A percentile compares a stretch with the other conserved stretches of the same genome.
Evolutionary conservation across 805 yeast species (phyloP).

Genomic region (Candida ovalis): DNA sequence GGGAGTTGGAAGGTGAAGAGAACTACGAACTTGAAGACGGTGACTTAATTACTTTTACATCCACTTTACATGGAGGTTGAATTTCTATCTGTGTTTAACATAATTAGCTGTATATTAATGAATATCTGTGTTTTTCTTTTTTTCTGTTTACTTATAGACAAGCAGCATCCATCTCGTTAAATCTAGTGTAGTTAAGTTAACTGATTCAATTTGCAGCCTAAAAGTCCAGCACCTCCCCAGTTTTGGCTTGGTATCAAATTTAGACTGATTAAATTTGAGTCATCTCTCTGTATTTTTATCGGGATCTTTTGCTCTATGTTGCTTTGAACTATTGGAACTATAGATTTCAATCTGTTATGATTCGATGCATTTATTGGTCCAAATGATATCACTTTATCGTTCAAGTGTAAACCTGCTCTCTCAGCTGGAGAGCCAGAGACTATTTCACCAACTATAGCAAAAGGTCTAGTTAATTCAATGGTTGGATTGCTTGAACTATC

Average conservation of each 20-base stretch:
- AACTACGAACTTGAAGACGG: conserved; percentile 71
- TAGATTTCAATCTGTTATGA: conserved; percentile 43
- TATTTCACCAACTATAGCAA: conserved; percentile 52
- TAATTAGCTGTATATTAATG: neutral
- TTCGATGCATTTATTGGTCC: conserved; percentile 50
- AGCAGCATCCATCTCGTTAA: too few species aligned
- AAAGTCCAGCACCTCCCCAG: conserved; percentile 67
- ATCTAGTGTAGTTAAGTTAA: neutral
- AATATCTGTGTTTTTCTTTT: neutral
- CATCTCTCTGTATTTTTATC: conserved; percentile 24
- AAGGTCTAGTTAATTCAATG: conserved; percentile 34
- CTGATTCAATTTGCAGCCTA: conserved; percentile 60
- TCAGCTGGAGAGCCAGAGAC: conserved; percentile 53
- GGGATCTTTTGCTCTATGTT: conserved; percentile 23
- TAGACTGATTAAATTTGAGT: conserved; percentile 18
- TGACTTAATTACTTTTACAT: conserved; percentile 82
- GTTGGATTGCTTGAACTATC: neutral
- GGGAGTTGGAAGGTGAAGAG: conserved; percentile 93
- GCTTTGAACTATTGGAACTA: conserved; percentile 42
- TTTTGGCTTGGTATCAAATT: conserved; percentile 41
- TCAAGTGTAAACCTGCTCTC: conserved; percentile 43
- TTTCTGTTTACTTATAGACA: too few species aligned
- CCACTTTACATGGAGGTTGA: conserved; percentile 94
- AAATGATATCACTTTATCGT: conserved; percentile 53
- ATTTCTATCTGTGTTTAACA: too few species aligned